phyloP scores from a whole-genome alignment of 2,329 filamentous ascomycete genomes.

The Alternaria postmessia region DNA sequence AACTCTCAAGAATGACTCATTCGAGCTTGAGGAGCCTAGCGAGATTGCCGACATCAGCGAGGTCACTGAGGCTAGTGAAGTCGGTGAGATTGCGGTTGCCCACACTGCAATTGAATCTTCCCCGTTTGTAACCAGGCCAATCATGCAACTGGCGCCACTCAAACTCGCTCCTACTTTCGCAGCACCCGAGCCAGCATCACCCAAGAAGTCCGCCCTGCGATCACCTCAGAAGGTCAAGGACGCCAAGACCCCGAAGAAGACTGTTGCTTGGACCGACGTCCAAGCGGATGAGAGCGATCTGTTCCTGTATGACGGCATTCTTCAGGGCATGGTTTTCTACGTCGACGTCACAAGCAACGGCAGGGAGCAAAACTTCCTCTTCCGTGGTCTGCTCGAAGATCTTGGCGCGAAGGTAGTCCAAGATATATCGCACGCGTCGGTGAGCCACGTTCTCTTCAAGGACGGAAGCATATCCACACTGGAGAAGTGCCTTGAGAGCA shows the following conservation, averaged over 20 bases:
- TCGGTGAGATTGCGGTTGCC: constrained; percentile 21
- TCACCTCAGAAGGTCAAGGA: constrained; percentile 45
- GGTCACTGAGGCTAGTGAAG: constrained; percentile 22
- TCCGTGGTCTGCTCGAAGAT: constrained; percentile 77
- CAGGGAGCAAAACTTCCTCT: constrained; percentile 66
- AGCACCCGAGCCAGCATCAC: constrained; percentile 29
- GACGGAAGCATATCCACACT: constrained; percentile 82
- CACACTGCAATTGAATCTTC: constrained; percentile 23
- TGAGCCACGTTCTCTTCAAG: constrained; percentile 91
- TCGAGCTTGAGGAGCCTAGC: constrained; percentile 14
- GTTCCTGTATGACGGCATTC: constrained; percentile 34
- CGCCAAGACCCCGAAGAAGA: constrained; percentile 48
- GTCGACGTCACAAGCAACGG: constrained; percentile 86
- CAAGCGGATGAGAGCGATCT: constrained; percentile 31
- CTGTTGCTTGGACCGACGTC: constrained; percentile 43
- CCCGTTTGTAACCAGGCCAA: constrained; percentile 18
- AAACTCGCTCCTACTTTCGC: constrained; percentile 18
- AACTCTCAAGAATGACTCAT: constrained; percentile 20
- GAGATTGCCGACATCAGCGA: constrained; percentile 26
- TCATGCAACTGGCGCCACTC: constrained; percentile 26
- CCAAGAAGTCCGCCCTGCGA: constrained; percentile 45
- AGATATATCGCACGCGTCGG: constrained; percentile 70
- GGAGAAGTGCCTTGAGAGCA: constrained; percentile 77
- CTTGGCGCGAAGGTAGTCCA: constrained; percentile 85
- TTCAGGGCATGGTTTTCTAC: constrained; percentile 74